phyloP scores from a whole-genome alignment of 2,329 filamentous ascomycete genomes.

The Colletotrichum viniferum region DNA sequence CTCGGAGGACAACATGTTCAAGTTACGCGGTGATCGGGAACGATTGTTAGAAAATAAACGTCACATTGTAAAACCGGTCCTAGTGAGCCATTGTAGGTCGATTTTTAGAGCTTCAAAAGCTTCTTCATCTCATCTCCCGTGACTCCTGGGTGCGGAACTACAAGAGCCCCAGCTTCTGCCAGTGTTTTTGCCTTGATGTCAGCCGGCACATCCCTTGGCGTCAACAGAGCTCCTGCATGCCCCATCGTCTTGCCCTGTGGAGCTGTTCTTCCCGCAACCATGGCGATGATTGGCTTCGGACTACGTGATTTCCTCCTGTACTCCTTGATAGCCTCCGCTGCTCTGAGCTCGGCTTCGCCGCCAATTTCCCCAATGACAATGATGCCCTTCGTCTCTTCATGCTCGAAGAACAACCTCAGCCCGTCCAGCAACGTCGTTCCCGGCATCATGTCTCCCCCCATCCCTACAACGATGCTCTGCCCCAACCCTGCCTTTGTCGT shows the following conservation, averaged over 20 bases:
- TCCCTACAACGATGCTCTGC: conserved; percentile 77
- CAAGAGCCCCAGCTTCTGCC: conserved; percentile 36
- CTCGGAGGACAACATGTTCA: background rate
- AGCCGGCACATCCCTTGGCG: conserved; percentile 33
- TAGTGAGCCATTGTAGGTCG: background rate
- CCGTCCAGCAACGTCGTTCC: conserved; percentile 77
- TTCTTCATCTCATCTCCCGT: conserved; percentile 40
- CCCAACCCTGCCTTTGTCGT: conserved; percentile 76
- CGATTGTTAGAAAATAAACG: background rate
- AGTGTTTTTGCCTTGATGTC: conserved; percentile 37
- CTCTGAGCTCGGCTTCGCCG: conserved; percentile 71
- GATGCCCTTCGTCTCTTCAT: conserved; percentile 72
- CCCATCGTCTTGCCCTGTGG: conserved; percentile 70
- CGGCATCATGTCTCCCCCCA: conserved; percentile 77
- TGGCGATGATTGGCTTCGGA: conserved; percentile 68
- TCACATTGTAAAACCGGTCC: background rate
- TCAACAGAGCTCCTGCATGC: conserved; percentile 69
- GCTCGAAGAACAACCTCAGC: conserved; percentile 68
- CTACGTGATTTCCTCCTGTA: conserved; percentile 60
- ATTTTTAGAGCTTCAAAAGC: conserved; percentile 25
- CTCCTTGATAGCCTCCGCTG: conserved; percentile 73
- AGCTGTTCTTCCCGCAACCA: conserved; percentile 69
- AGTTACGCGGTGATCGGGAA: background rate
- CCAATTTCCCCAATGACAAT: conserved; percentile 76
- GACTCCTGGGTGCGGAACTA: conserved; percentile 42